Percentiles rank a stretch among this genome's conserved stretches.
These are phyloP conservation scores for Dendrocalamus sinicus DNA, from an alignment of 176 grass and related monocot genomes.

Conservation along the genomic window DNA sequence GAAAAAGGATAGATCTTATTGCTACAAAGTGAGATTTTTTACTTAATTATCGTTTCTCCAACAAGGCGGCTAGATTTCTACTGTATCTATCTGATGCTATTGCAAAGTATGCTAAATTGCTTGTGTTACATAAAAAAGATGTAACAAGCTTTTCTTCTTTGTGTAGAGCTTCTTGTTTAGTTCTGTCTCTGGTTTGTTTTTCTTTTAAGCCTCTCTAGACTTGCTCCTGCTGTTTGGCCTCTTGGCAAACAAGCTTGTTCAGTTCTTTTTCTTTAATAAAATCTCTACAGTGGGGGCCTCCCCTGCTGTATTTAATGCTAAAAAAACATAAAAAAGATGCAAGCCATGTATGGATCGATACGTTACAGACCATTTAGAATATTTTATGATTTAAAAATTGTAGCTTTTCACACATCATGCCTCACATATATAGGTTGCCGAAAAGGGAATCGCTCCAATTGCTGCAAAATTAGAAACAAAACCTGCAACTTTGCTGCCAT, in stretches of 20 bases:
- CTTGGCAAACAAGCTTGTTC: no score
- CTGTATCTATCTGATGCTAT: not conserved
- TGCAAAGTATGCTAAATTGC: not conserved
- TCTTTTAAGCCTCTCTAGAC: no score
- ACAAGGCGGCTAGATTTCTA: not conserved
- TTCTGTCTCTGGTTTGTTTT: no score
- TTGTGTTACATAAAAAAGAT: not conserved
- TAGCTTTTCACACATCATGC: conserved; percentile 18
- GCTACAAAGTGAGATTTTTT: conserved; percentile 17
- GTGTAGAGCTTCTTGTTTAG: no score
- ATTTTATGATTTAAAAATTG: not conserved
- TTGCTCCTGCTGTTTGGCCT: no score
- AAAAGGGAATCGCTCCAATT: conserved; percentile 44
- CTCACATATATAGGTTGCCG: conserved; percentile 50
- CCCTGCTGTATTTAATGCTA: no score
- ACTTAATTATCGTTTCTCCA: not conserved
- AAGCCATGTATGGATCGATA: not conserved
- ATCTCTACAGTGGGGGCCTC: no score
- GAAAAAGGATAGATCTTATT: not conserved
- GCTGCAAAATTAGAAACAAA: conserved; percentile 73
- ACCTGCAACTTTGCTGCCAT: conserved; percentile 51
- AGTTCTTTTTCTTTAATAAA: no score
- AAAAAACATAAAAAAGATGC: not conserved
- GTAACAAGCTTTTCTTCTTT: no score
- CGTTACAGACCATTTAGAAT: not conserved